These are phyloP conservation scores for Heterobasidion parviporum DNA, from an alignment of 1,284 basidiomycete genomes.

Conservation along the genomic window DNA sequence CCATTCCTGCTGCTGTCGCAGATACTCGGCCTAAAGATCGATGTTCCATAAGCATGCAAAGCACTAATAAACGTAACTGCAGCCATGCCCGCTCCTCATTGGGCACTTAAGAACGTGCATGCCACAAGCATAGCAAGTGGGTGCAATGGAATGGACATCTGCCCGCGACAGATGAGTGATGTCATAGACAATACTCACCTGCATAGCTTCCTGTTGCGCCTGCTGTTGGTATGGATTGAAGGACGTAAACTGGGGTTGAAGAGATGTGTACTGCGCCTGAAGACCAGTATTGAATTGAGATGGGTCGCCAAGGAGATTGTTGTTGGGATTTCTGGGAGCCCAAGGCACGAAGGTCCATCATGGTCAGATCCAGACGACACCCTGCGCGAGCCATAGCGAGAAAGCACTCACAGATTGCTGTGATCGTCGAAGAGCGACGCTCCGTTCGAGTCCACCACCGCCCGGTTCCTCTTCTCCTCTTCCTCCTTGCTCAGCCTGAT, in stretches of 20 bases:
- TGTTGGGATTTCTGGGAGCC: constrained; percentile 1
- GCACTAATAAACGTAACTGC: no score
- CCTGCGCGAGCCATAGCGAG: neutral
- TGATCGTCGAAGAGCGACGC: constrained; percentile 81
- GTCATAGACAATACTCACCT: constrained; percentile 26
- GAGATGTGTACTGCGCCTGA: constrained; percentile 62
- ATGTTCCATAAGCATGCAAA: neutral
- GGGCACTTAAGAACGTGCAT: no score
- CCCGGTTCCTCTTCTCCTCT: constrained; percentile 61
- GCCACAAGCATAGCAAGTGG: neutral
- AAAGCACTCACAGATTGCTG: constrained; percentile 50
- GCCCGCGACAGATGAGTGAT: no score
- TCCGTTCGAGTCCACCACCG: constrained; percentile 71
- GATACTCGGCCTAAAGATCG: constrained; percentile 48
- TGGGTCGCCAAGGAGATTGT: constrained; percentile 5
- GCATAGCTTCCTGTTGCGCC: constrained; percentile 78
- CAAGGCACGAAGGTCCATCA: neutral
- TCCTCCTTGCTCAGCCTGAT: constrained; percentile 85
- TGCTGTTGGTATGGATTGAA: constrained; percentile 98
- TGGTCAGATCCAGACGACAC: constrained; percentile 1
- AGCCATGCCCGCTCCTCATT: no score
- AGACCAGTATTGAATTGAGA: constrained; percentile 29
- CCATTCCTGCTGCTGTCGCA: constrained; percentile 69
- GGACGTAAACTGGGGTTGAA: constrained; percentile 70
- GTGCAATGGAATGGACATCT: no score